Evolutionary conservation across 441 rosid species (phyloP), one percentile per base, ranked within the genome.

Genomic region (Daphne laureola): DNA sequence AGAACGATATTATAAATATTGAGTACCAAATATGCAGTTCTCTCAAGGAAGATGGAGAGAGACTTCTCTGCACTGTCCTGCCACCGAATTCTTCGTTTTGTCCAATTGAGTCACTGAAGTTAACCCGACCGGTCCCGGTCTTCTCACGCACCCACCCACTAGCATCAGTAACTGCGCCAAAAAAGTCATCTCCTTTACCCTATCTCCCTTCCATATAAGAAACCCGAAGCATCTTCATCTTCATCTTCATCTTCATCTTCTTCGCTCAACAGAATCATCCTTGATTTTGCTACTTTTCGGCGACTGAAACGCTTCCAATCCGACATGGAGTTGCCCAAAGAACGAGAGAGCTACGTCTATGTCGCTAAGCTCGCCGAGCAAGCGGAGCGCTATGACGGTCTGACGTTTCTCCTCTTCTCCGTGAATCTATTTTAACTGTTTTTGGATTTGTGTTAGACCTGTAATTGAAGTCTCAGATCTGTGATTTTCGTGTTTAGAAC

Each of bases 341-440:
- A 82, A 59, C 81, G 91, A 42, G 88, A 79, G 17, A 68, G 53
- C 72, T 72, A 56, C 58, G 85, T 83, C 36, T 86, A 76, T 83
- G 59, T 73, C 61, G 88, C 86, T 57, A 82, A 83, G 68, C 83
- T 78, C 49, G 73, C 83, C 8, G 80, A 75, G 23, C 78, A 75
- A 53, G 84, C 81, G 12, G 84, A 79, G 59, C 81, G 81, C 54
- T 79, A 76, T 21, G 84, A 79, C 4, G 81, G 84, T 79, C 17
- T 14, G 45, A 54, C 18, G 49, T 59, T 21, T 49, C 13, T 23
- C n/a, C 26, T 21, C 14, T 31, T 49, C n/a, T 12, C 7, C 9
- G 12, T 49, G 23, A 4, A 4, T 44, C 54, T 17, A 36, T 17
- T 14, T 63, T 17, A 14, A 5, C 40, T 46, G 35, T 26, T 21